Conservation (phyloP, 441 rosid species). For the Pelargonium exstipulatum region DNA sequence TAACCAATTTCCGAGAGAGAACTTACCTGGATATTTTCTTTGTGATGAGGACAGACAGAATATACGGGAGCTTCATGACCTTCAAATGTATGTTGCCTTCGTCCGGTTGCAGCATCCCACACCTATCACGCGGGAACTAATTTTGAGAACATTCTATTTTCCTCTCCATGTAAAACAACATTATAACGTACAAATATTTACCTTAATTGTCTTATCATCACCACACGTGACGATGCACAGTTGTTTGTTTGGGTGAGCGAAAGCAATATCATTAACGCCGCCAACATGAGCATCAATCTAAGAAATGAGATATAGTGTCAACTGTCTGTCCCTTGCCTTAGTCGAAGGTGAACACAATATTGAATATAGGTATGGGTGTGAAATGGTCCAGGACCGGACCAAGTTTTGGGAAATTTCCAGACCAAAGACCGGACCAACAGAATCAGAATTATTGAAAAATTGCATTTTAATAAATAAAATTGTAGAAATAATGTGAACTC, state of each 20-base stretch:
- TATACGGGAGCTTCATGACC: conserved; percentile 80
- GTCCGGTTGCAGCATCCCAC: conserved; percentile 64
- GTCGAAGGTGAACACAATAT: not conserved
- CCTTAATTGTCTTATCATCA: conserved; percentile 70
- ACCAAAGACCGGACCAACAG: too few species aligned
- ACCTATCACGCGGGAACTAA: conserved; percentile 49
- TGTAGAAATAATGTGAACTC: too few species aligned
- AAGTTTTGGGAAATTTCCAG: too few species aligned
- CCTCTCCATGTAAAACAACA: too few species aligned
- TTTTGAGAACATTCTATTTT: too few species aligned
- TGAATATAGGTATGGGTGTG: not conserved
- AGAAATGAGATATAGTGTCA: too few species aligned
- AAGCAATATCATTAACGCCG: conserved; percentile 67
- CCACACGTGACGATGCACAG: conserved; percentile 61
- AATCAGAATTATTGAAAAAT: too few species aligned
- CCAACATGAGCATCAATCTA: conserved; percentile 30
- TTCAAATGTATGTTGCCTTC: conserved; percentile 41
- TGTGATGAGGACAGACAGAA: conserved; percentile 71
- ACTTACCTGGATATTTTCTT: conserved; percentile 69
- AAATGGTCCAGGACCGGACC: too few species aligned
- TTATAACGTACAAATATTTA: conserved; percentile 16
- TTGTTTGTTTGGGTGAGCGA: conserved; percentile 62
- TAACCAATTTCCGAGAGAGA: conserved; percentile 26
- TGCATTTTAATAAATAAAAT: too few species aligned
- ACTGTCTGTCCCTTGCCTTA: too few species aligned